Evolutionary conservation across 2,329 filamentous ascomycete genomes (phyloP).

Genomic region (Ascochyta pisi): DNA sequence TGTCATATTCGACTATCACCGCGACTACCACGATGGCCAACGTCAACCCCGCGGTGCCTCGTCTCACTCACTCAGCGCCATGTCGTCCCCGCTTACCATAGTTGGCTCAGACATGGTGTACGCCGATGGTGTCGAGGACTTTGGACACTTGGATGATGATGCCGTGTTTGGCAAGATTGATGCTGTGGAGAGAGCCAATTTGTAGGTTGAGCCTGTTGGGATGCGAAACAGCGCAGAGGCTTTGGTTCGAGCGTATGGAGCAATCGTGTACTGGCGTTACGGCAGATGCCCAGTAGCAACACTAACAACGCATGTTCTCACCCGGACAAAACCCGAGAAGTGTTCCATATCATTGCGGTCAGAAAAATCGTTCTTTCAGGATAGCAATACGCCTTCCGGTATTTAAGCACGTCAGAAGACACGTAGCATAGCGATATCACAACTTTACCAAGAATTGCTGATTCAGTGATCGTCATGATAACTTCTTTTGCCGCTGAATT

Average conservation of each 20-base stretch:
- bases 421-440: too few relatives aligned
- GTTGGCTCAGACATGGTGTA: conserved; percentile 1
- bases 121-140: conserved; percentile 8
- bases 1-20: conserved; percentile 7
- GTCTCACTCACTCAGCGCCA: background rate
- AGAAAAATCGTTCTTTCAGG: too few relatives aligned
- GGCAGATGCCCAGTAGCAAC: too few relatives aligned
- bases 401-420: too few relatives aligned
- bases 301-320: too few relatives aligned
- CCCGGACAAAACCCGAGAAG: too few relatives aligned
- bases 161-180: conserved; percentile 2
- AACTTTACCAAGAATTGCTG: too few relatives aligned
- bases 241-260: background rate
- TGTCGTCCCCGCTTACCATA: conserved; percentile 3
- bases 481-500: background rate
- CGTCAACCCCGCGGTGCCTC: background rate
- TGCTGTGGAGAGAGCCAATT: background rate
- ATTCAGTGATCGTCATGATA: background rate
- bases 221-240: too few relatives aligned
- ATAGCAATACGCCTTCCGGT: too few relatives aligned
- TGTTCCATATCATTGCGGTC: too few relatives aligned
- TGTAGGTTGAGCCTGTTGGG: background rate
- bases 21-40: conserved; percentile 2
- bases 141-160: background rate
- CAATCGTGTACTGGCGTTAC: background rate